Evolutionary conservation across 2,329 filamentous ascomycete genomes (phyloP), one percentile per base, ranked within the genome.

Genomic region (Mariannaea elegans): DNA sequence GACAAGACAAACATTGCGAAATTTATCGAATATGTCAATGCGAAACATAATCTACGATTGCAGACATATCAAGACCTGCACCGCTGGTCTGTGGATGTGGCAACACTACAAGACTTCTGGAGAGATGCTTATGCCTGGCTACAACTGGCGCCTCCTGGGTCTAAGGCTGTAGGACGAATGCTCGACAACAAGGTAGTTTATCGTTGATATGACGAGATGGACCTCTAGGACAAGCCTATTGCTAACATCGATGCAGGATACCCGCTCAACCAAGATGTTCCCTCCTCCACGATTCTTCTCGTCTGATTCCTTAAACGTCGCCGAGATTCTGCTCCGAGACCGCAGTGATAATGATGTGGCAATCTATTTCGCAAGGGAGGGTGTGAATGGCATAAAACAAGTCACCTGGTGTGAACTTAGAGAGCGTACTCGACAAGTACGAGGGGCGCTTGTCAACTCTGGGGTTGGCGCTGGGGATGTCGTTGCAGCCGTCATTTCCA

Each of bases 91-190:
- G 54, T 61, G 2, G 59, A n/a, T 4, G 42, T n/a, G 4, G 13
- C 12, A 2, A 58, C 42, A 9, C 50, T 54, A 23, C 23, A 45
- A 2, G 48, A 46, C 14, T 61, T 61, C 14, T 61, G 59, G 59
- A 46, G 48, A 18, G 59, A 57, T 54, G 59, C 59, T 5, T 61
- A 45, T 23, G 14, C 16, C 4, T 61, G 59, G 59, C 44, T 61
- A 1, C 27, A 58, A 24, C 18, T 61, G 5, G 29, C 12, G 12
- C 12, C 47, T 21, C 55, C 55, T 4, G 21, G 7, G 13, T 19
- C 7, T 9, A 21, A 45, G 8, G 24, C 23, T 4, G n/a, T n/a
- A n/a, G 24, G 38, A 7, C 6, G 10, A 3, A 36, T 59, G 1
- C 6, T 59, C 21, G 12, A 10, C 4, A 4, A 13, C 1, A 12